Evolutionary conservation across 495 filamentous ascomycete genomes (phyloP).

Genomic region (Cairneyella variabilis): DNA sequence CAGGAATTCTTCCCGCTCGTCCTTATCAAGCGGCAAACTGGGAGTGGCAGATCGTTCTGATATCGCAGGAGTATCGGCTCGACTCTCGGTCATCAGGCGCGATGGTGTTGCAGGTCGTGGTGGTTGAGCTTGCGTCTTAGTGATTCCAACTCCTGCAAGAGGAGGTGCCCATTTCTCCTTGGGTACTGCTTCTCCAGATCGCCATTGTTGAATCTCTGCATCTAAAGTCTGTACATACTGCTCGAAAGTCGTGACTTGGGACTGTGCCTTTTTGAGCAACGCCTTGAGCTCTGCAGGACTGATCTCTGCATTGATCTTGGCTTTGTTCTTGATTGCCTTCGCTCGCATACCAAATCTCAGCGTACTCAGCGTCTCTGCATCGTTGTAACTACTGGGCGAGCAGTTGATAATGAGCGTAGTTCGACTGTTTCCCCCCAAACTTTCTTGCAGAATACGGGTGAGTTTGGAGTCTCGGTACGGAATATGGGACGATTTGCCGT

Average conservation of each 20-base stretch:
- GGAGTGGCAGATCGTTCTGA: slow-evolving; percentile 82
- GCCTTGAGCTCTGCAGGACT: slow-evolving; percentile 92
- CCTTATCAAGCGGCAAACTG: slow-evolving; percentile 85
- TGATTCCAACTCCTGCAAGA: slow-evolving; percentile 44
- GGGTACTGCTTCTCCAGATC: slow-evolving; percentile 81
- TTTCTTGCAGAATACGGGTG: slow-evolving; percentile 94
- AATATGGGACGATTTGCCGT: slow-evolving; percentile 96
- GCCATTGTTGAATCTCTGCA: slow-evolving; percentile 80
- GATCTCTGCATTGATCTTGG: slow-evolving; percentile 97
- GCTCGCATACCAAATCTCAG: slow-evolving; percentile 94
- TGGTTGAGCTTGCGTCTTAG: slow-evolving; percentile 57
- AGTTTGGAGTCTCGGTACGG: slow-evolving; percentile 98
- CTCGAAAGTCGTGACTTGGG: slow-evolving; percentile 83
- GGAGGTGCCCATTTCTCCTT: slow-evolving; percentile 76
- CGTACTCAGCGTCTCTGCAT: slow-evolving; percentile 90
- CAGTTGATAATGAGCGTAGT: slow-evolving; percentile 98
- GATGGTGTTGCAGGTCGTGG: slow-evolving; percentile 79
- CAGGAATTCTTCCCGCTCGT: slow-evolving; percentile 94
- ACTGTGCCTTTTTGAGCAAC: slow-evolving; percentile 85
- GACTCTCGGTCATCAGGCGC: slow-evolving; percentile 70
- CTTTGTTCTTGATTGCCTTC: slow-evolving; percentile 99
- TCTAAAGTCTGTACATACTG: slow-evolving; percentile 81
- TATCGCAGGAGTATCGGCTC: slow-evolving; percentile 63
- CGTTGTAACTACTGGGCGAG: slow-evolving; percentile 97
- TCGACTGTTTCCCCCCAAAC: slow-evolving; percentile 91